Evolutionary conservation across 2,329 filamentous ascomycete genomes (phyloP).

Genomic region (Exophiala dermatitidis): DNA sequence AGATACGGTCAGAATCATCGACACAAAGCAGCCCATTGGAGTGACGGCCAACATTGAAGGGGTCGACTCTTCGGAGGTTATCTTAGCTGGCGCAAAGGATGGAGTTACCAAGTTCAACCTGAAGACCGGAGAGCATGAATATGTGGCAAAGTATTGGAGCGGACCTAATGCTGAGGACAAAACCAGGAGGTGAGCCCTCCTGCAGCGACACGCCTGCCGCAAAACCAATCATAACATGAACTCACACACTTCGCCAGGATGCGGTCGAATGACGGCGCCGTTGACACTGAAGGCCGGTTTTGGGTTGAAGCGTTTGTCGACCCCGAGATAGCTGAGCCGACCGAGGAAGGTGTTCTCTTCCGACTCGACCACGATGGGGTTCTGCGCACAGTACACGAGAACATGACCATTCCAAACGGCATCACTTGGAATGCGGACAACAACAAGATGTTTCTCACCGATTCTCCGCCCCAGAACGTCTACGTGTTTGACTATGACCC

Average conservation of each 20-base stretch:
- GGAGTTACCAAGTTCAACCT: slow-evolving; percentile 74
- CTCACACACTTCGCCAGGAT: slow-evolving; percentile 32
- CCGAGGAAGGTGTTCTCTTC: slow-evolving; percentile 60
- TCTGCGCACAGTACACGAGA: slow-evolving; percentile 53
- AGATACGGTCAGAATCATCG: slow-evolving; percentile 49
- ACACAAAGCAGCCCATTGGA: slow-evolving; percentile 52
- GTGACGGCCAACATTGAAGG: slow-evolving; percentile 73
- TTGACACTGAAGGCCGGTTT: slow-evolving; percentile 72
- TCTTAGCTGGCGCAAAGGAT: slow-evolving; percentile 72
- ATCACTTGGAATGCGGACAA: slow-evolving; percentile 70
- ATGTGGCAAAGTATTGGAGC: slow-evolving; percentile 52
- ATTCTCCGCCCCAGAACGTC: slow-evolving; percentile 65
- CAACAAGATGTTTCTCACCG: slow-evolving; percentile 73
- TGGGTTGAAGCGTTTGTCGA: slow-evolving; percentile 87
- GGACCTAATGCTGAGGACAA: slow-evolving; percentile 43
- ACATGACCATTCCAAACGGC: slow-evolving; percentile 74
- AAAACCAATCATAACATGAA: not conserved
- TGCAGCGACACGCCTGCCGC: slow-evolving; percentile 2
- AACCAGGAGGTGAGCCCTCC: slow-evolving; percentile 37
- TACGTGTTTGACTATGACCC: slow-evolving; percentile 67
- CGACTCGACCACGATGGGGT: slow-evolving; percentile 58
- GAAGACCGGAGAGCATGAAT: slow-evolving; percentile 47
- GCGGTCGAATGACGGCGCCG: slow-evolving; percentile 72
- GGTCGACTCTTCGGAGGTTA: slow-evolving; percentile 53
- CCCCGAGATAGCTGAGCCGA: slow-evolving; percentile 52